phyloP scores from a whole-genome alignment of 2,329 filamentous ascomycete genomes.

The Arthrobotrys entomopaga region DNA sequence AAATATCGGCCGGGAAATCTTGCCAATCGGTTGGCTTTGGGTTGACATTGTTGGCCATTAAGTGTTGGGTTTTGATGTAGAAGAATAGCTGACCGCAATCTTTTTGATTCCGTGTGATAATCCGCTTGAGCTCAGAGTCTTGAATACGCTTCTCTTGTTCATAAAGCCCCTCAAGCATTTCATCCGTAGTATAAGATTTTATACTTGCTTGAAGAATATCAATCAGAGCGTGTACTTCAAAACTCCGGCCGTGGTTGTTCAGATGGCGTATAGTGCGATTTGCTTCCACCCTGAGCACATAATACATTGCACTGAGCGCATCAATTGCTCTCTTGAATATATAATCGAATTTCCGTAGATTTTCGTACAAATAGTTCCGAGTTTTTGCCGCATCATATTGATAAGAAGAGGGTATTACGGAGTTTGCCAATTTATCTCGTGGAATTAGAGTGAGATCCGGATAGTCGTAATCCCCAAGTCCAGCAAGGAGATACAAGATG shows the following conservation, averaged over 20 bases:
- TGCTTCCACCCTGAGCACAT: neutral
- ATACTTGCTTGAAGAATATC: neutral
- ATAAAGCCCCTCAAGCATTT: neutral
- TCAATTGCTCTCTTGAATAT: neutral
- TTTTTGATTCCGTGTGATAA: no score
- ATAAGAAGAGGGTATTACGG: neutral
- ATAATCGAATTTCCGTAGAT: constrained; percentile 2
- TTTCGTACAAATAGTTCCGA: neutral
- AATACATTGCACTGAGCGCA: neutral
- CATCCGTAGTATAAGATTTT: neutral
- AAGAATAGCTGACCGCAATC: no score
- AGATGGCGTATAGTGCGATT: neutral
- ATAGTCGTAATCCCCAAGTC: neutral
- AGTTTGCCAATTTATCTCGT: no score
- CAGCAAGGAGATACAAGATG: constrained; percentile 8
- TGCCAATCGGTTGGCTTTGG: no score
- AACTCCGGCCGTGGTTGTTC: neutral
- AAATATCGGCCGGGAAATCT: no score
- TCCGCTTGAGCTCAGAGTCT: no score
- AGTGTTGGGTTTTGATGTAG: no score
- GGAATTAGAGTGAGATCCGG: no score
- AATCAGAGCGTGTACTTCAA: neutral
- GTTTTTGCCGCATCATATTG: neutral
- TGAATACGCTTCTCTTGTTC: neutral
- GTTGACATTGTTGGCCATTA: no score